These are phyloP conservation scores for Botrytis galanthina DNA, from an alignment of 2,329 filamentous ascomycete genomes.

Conservation along the genomic window DNA sequence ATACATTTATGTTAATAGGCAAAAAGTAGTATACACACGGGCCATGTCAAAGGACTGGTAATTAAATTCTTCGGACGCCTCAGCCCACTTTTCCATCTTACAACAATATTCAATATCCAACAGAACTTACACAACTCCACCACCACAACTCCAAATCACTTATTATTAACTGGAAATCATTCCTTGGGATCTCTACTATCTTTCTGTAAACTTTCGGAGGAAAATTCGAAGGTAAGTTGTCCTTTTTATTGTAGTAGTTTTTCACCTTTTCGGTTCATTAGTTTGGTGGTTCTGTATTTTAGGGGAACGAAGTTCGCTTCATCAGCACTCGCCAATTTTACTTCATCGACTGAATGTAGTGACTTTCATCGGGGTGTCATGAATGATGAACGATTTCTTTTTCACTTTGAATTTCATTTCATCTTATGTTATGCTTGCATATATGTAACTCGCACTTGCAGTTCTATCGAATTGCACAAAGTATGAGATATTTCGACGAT, in stretches of 20 bases:
- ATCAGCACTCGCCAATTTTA: conserved; percentile 1
- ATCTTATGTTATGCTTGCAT: neutral
- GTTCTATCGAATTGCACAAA: neutral
- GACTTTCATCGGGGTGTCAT: neutral
- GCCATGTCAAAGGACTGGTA: neutral
- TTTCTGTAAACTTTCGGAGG: neutral
- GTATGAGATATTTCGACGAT: neutral
- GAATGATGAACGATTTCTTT: neutral
- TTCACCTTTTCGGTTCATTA: conserved; percentile 6
- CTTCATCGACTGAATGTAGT: conserved; percentile 1
- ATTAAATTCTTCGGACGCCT: neutral
- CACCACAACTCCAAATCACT: neutral
- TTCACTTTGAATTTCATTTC: neutral
- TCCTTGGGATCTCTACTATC: neutral
- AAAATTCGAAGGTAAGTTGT: conserved; percentile 5
- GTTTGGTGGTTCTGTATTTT: neutral
- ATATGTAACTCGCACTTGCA: neutral
- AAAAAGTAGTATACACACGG: conserved; percentile 5
- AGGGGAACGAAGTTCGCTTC: conserved; percentile 10
- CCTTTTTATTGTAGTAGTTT: neutral
- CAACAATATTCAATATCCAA: neutral
- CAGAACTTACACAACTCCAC: conserved; percentile 13
- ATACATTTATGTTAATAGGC: neutral
- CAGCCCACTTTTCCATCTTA: neutral
- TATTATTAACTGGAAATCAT: neutral